phyloP scores from a whole-genome alignment of 2,329 filamentous ascomycete species.

The Neofusicoccum umdonicola region DNA sequence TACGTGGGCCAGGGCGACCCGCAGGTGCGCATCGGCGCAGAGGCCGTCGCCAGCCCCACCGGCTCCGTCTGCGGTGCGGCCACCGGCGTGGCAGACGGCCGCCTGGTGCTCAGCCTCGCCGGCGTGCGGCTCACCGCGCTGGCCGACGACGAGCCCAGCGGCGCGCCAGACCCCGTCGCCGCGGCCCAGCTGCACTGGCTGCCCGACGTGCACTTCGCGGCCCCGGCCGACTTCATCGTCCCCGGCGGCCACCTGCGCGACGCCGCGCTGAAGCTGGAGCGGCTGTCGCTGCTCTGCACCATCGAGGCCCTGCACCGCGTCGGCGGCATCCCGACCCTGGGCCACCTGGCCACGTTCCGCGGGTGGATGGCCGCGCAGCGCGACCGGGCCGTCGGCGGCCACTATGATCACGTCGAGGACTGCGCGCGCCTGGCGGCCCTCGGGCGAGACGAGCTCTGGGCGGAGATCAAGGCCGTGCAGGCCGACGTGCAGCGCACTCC shows the following conservation, averaged over 20 bases:
- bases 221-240: conserved; percentile 15
- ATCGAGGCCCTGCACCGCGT: not conserved
- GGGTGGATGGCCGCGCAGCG: conserved; percentile 4
- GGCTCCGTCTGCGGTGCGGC: not conserved
- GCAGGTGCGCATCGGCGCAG: not conserved
- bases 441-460: not conserved
- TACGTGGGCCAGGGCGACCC: conserved; percentile 13
- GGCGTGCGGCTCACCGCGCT: conserved; percentile 14
- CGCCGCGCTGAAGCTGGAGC: not conserved
- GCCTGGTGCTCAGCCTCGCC: conserved; percentile 11
- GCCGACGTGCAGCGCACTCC: not conserved
- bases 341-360: not conserved
- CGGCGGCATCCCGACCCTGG: not conserved
- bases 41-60: not conserved
- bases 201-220: conserved; percentile 21
- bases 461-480: not conserved
- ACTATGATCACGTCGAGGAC: not conserved
- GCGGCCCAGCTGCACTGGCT: conserved; percentile 24
- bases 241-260: not conserved
- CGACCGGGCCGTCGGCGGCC: not conserved
- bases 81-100: conserved; percentile 13
- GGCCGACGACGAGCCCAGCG: not conserved
- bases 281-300: conserved; percentile 5
- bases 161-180: conserved; percentile 3
- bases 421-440: not conserved